Conservation (phyloP, 2,329 filamentous ascomycete genomes). For the Diaporthe citri region DNA sequence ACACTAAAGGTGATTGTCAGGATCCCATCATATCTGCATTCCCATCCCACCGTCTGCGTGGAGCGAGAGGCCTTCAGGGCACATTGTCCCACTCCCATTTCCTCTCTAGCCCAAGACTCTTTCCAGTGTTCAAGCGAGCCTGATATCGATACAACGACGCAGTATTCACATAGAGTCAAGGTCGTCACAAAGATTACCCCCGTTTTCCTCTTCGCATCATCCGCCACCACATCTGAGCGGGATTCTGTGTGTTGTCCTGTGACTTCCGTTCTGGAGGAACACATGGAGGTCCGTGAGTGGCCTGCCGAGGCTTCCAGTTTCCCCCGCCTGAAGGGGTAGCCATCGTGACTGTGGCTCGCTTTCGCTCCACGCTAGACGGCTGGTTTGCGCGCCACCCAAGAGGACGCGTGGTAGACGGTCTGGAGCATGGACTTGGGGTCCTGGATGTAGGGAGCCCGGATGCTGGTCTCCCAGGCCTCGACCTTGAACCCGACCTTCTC, state of each 20-base stretch:
- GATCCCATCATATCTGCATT: background rate
- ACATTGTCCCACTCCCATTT: background rate
- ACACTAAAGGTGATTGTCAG: background rate
- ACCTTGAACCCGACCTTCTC: conserved; percentile 82
- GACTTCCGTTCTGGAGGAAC: background rate
- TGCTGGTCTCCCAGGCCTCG: conserved; percentile 69
- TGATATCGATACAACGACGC: background rate
- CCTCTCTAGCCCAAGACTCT: background rate
- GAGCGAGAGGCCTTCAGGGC: background rate
- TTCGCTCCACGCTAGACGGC: background rate
- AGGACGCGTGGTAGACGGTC: conserved; percentile 82
- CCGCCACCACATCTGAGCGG: background rate
- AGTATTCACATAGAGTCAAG: background rate
- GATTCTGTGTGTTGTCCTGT: background rate
- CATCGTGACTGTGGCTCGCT: background rate
- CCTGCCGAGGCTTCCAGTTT: too few species aligned
- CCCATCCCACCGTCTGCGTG: background rate
- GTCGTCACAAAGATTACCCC: background rate
- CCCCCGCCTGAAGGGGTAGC: background rate
- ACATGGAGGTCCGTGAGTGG: background rate
- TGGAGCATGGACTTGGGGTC: conserved; percentile 88
- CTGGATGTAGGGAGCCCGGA: conserved; percentile 88
- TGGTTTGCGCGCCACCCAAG: conserved; percentile 87
- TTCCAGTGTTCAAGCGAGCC: background rate
- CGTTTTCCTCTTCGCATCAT: background rate